Evolutionary conservation across 2,329 filamentous ascomycete genomes (phyloP).

Genomic region (Herpotrichia juniperi): DNA sequence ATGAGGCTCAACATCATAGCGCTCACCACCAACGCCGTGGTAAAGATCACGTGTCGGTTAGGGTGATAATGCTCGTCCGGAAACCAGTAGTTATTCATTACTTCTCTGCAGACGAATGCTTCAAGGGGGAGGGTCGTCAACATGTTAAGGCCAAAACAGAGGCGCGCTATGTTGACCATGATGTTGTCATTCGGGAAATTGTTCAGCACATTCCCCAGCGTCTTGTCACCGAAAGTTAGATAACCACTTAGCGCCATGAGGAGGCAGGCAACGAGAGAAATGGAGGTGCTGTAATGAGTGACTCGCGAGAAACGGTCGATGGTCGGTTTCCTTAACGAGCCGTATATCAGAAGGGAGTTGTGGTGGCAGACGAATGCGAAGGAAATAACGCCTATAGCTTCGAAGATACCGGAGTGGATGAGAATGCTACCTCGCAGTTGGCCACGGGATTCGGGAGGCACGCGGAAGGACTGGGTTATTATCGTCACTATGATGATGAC

Average conservation of each 20-base stretch:
- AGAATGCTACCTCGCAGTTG: conserved; percentile 72
- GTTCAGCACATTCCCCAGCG: conserved; percentile 94
- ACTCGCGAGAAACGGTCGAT: conserved; percentile 93
- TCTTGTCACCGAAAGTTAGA: conserved; percentile 89
- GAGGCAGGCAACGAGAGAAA: conserved; percentile 92
- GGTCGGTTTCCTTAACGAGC: conserved; percentile 89
- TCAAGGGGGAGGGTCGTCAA: conserved; percentile 94
- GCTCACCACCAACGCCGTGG: conserved; percentile 76
- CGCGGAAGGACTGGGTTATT: conserved; percentile 78
- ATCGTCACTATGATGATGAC: conserved; percentile 86
- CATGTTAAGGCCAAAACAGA: conserved; percentile 99
- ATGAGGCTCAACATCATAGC: conserved; percentile 80
- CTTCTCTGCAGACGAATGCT: conserved; percentile 95
- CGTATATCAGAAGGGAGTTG: conserved; percentile 97
- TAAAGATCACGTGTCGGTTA: conserved; percentile 85
- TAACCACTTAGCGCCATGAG: conserved; percentile 88
- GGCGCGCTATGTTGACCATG: conserved; percentile 91
- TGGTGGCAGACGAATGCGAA: conserved; percentile 87
- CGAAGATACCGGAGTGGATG: conserved; percentile 88
- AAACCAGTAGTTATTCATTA: conserved; percentile 88
- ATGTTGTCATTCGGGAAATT: conserved; percentile 92
- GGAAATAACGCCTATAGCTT: conserved; percentile 96
- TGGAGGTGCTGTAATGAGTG: conserved; percentile 88
- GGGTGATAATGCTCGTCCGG: conserved; percentile 77
- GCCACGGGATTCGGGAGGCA: conserved; percentile 74